Base-by-base conservation (phyloP, 2,329 filamentous ascomycete genomes). In the Penicillium sp. region DNA sequence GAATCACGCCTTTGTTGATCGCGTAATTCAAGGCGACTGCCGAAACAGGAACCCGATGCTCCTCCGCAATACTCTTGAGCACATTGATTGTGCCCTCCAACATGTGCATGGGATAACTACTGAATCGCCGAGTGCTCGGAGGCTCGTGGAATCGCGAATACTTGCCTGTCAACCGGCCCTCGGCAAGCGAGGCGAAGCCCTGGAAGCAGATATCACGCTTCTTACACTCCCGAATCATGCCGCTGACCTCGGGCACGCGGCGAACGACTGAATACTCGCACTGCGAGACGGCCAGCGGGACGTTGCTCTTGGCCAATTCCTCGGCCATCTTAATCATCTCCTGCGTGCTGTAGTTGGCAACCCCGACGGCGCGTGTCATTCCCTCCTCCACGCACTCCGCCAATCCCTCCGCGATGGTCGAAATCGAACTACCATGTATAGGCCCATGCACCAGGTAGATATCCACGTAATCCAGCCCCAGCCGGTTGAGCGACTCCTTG, bases 1-100 rank as follows among this genome's bases (percentile, higher is more conserved):
- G 79, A 5, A 79, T 68, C 7, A 76, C 75, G 0, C 79, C 79
- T 67, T 81, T 82, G 51, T 74, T 75, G 34, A 81, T 73, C 10
- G 75, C 75, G 63, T 76, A 81, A 60, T 82, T 82, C 35, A 82
- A 62, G 38, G 78, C 77, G 4, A 81, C 75, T 1, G 78, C 77
- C 28, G 75, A 71, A 15, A 74, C 62, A 17, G 63, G 64, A 14
- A 77, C 73, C 5, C 69, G 71, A 10, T 68, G 70, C 55, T 73
- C 71, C 8, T 74, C 71, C 0, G 74, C 75, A 55, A 79, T 77
- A 25, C 62, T 62, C 38, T 73, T 71, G 51, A 79, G 63, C 5
- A 74, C 70, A 5, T 72, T 67, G 11, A 80, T 58, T 0, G 76
- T 68, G 4, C 75, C 76, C 57, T 78, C 74, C 15, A 81, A 62